Evolutionary conservation across 202 grass and related monocot species (phyloP).

Genomic region (Tripidium arundinaceum): DNA sequence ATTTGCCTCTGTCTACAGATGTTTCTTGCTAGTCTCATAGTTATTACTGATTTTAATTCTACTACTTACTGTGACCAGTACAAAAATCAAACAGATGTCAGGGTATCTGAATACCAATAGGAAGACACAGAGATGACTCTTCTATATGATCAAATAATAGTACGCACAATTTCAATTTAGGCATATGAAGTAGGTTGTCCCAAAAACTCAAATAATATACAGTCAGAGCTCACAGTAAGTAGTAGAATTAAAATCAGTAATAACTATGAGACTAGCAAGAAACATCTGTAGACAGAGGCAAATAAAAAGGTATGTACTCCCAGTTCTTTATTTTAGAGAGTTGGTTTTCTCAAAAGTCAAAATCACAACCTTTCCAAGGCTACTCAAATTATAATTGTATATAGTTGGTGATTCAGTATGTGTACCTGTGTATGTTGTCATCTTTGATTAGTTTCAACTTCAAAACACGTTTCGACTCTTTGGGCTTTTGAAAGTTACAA

Average conservation of each 20-base stretch:
- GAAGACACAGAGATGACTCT: no score
- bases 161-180: no score
- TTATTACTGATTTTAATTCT: background rate
- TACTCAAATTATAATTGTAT: background rate
- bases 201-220: no score
- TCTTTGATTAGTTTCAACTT: background rate
- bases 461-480: background rate
- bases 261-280: background rate
- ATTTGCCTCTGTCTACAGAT: background rate
- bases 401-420: background rate
- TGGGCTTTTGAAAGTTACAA: background rate
- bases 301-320: background rate
- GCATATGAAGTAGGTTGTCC: no score
- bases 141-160: no score
- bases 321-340: background rate
- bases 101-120: conserved; percentile 4
- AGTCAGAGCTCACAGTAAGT: conserved; percentile 3
- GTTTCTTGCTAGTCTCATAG: background rate
- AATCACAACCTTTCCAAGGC: background rate
- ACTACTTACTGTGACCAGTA: conserved; percentile 5
- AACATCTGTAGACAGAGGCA: background rate
- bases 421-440: background rate
- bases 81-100: conserved; percentile 16
- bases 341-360: background rate
- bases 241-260: background rate